These are phyloP conservation scores for Sarcodon sp. DNA, from an alignment of 768 basidiomycete species.

Conservation along the genomic window DNA sequence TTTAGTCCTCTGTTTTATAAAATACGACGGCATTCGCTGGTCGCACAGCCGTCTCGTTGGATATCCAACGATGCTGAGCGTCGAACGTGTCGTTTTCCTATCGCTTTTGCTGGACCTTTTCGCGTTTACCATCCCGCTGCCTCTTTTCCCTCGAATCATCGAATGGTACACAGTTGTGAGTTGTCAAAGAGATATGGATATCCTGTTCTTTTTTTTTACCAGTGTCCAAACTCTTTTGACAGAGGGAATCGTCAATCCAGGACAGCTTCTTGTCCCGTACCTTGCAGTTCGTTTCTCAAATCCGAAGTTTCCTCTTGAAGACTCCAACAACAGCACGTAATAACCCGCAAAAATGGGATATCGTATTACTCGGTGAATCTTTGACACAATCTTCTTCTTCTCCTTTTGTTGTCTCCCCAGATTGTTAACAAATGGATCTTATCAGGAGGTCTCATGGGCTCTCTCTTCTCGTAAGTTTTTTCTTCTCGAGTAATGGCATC, in stretches of 20 bases:
- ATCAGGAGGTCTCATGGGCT: constrained; percentile 82
- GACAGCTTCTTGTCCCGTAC: constrained; percentile 64
- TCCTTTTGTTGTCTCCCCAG: neutral
- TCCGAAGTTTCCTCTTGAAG: constrained; percentile 56
- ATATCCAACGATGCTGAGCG: constrained; percentile 34
- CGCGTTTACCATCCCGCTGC: constrained; percentile 91
- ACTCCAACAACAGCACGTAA: constrained; percentile 17
- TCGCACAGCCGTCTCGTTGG: neutral
- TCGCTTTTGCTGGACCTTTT: constrained; percentile 85
- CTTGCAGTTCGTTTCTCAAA: constrained; percentile 47
- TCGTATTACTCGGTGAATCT: constrained; percentile 76
- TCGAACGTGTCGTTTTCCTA: constrained; percentile 79
- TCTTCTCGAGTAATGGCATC: neutral
- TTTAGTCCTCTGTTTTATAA: neutral
- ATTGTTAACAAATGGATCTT: no score
- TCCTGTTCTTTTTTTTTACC: neutral
- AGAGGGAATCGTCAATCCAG: constrained; percentile 65
- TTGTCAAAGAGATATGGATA: neutral
- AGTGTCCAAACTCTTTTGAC: constrained; percentile 1
- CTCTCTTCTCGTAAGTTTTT: constrained; percentile 71
- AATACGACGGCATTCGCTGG: neutral
- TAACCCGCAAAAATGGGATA: constrained; percentile 79
- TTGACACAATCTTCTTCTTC: neutral
- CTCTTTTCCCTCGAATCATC: constrained; percentile 94
- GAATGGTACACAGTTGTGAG: constrained; percentile 78